Evolutionary conservation across 2,329 filamentous ascomycete species (phyloP).

Genomic region (Colletotrichum lini): DNA sequence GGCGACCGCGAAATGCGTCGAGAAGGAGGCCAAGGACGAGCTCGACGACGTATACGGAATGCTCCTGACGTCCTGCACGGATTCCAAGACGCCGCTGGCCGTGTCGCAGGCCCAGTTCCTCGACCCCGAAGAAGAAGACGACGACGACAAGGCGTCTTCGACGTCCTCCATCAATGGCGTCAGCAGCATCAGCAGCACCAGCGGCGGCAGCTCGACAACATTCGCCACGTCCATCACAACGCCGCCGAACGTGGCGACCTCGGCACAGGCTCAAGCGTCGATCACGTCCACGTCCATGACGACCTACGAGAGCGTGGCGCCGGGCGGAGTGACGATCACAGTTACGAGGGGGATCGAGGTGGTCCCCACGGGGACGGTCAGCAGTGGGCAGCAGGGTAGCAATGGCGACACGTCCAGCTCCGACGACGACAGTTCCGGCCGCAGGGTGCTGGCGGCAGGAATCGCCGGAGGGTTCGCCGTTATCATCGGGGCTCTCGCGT

Average conservation of each 20-base stretch:
- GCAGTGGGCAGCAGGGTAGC: conserved; percentile 9
- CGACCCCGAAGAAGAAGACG: conserved; percentile 28
- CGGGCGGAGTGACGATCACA: conserved; percentile 35
- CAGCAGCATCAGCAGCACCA: not conserved
- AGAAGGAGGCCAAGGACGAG: conserved; percentile 52
- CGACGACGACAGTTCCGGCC: not conserved
- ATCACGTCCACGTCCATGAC: conserved; percentile 9
- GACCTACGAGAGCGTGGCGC: conserved; percentile 36
- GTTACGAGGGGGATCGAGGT: conserved; percentile 29
- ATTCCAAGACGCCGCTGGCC: conserved; percentile 60
- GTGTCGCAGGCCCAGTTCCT: conserved; percentile 61
- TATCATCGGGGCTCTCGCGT: conserved; percentile 11
- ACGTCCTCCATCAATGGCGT: not conserved
- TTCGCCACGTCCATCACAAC: conserved; percentile 7
- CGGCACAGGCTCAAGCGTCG: conserved; percentile 9
- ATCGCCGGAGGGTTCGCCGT: conserved; percentile 14
- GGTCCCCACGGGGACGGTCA: conserved; percentile 21
- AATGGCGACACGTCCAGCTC: not conserved
- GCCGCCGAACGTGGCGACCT: not conserved
- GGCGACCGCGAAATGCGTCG: conserved; percentile 62
- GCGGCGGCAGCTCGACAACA: conserved; percentile 1
- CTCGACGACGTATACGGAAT: conserved; percentile 59
- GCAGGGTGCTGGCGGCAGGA: conserved; percentile 22
- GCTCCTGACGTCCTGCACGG: conserved; percentile 59
- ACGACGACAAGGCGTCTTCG: conserved; percentile 19